Conservation (phyloP, 108 stramenopile genomes). For the Conticribra weissflogii region DNA sequence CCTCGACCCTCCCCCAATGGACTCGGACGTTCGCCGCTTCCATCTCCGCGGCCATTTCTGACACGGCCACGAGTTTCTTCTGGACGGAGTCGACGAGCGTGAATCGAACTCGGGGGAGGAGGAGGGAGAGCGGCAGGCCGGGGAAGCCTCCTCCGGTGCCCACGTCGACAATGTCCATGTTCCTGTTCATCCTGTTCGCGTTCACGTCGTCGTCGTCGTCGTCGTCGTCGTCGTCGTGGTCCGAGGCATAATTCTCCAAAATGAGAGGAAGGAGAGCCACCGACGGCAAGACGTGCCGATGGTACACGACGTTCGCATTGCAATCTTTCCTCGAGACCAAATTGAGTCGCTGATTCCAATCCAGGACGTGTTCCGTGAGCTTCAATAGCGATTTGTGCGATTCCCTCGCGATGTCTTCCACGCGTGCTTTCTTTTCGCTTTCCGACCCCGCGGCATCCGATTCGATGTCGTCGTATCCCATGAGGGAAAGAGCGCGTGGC, state of each 20-base stretch:
- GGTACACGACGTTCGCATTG: slow-evolving; percentile 66
- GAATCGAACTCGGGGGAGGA: slow-evolving; percentile 69
- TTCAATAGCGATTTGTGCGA: slow-evolving; percentile 55
- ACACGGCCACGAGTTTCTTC: slow-evolving; percentile 81
- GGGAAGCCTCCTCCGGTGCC: slow-evolving; percentile 93
- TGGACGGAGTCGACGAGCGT: slow-evolving; percentile 79
- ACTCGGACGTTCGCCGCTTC: slow-evolving; percentile 70
- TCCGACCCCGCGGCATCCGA: too few species aligned
- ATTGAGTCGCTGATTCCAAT: slow-evolving; percentile 89
- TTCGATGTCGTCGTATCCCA: slow-evolving; percentile 7
- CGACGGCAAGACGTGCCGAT: slow-evolving; percentile 80
- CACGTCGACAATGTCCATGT: slow-evolving; percentile 64
- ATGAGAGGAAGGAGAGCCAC: slow-evolving; percentile 60
- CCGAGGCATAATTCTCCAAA: slow-evolving; percentile 13
- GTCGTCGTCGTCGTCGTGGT: too few species aligned
- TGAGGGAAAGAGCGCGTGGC: background rate
- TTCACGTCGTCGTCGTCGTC: too few species aligned
- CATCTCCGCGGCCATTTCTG: slow-evolving; percentile 74
- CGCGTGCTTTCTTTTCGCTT: too few species aligned
- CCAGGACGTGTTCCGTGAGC: slow-evolving; percentile 60
- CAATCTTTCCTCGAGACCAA: slow-evolving; percentile 81
- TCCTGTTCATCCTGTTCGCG: too few species aligned
- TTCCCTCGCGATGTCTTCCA: slow-evolving; percentile 10
- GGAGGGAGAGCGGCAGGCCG: slow-evolving; percentile 87
- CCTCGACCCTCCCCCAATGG: slow-evolving; percentile 79